A percentile compares a stretch with the other conserved stretches of the same genome.
phyloP scores from a whole-genome alignment of 2,329 filamentous ascomycete species.

The Paramyrothecium sp. region DNA sequence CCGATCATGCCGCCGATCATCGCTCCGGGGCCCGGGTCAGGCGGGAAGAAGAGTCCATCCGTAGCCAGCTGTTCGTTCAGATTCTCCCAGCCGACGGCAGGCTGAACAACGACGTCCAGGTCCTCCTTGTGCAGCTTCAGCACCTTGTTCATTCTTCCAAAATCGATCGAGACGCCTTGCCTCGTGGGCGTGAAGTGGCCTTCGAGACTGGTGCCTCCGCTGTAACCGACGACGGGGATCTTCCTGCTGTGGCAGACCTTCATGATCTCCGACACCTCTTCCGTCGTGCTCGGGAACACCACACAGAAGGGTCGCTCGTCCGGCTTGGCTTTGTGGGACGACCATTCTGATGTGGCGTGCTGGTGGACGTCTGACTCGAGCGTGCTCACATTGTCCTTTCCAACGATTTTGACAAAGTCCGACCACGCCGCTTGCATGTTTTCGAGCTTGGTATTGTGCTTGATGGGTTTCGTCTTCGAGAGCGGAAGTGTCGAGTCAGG shows the following conservation, averaged over 20 bases:
- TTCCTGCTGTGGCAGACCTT: constrained; percentile 78
- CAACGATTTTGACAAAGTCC: constrained; percentile 65
- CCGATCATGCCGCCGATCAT: constrained; percentile 91
- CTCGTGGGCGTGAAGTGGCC: constrained; percentile 83
- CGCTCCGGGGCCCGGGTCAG: constrained; percentile 85
- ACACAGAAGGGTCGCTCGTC: constrained; percentile 63
- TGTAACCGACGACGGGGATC: constrained; percentile 86
- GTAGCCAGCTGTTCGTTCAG: constrained; percentile 75
- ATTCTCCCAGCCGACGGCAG: constrained; percentile 81
- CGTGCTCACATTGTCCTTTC: constrained; percentile 64
- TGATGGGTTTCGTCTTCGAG: constrained; percentile 44
- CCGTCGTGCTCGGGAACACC: constrained; percentile 73
- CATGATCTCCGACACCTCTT: constrained; percentile 84
- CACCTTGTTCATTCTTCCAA: constrained; percentile 81
- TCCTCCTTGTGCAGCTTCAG: constrained; percentile 74
- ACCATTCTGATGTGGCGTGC: constrained; percentile 64
- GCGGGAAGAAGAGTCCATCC: constrained; percentile 84
- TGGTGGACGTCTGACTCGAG: constrained; percentile 49
- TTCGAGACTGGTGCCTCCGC: constrained; percentile 85
- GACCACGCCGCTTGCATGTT: constrained; percentile 69
- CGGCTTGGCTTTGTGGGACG: constrained; percentile 50
- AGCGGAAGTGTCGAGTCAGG: constrained; percentile 60
- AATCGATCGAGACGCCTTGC: constrained; percentile 84
- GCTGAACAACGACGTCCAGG: constrained; percentile 74
- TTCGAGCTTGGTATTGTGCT: constrained; percentile 57